Percentiles rank a stretch among this genome's conserved stretches.
phyloP scores from a whole-genome alignment of 495 filamentous ascomycete genomes.

The Penicillium argentinense region DNA sequence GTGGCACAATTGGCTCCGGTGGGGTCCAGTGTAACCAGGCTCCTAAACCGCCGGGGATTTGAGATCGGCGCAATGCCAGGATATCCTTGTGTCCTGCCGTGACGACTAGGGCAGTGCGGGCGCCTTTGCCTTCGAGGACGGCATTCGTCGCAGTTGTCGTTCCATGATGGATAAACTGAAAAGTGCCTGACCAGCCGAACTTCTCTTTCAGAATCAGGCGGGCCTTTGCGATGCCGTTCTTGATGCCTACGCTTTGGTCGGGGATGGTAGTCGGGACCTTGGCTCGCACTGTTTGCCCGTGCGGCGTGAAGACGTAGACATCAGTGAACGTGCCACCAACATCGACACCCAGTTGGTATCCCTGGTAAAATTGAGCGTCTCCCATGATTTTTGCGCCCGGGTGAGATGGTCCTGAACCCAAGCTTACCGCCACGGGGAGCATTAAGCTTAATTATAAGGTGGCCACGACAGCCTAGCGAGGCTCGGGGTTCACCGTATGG shows the following conservation, averaged over 20 bases:
- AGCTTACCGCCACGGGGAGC: too few species aligned
- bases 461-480: too few species aligned
- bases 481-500: too few species aligned
- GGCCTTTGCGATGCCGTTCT: slow-evolving; percentile 41
- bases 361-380: slow-evolving; percentile 1
- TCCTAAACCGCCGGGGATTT: slow-evolving; percentile 50
- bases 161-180: slow-evolving; percentile 41
- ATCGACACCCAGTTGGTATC: slow-evolving; percentile 41
- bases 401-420: too few species aligned
- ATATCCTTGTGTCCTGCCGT: slow-evolving; percentile 46
- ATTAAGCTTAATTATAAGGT: too few species aligned
- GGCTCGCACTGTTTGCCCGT: slow-evolving; percentile 39
- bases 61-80: slow-evolving; percentile 40
- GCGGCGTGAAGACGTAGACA: slow-evolving; percentile 44
- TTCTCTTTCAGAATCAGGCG: slow-evolving; percentile 27
- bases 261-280: slow-evolving; percentile 50
- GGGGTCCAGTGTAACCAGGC: slow-evolving; percentile 49
- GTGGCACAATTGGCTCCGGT: slow-evolving; percentile 48
- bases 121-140: slow-evolving; percentile 43
- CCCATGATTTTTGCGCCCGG: too few species aligned
- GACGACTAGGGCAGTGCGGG: slow-evolving; percentile 38
- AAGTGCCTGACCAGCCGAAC: slow-evolving; percentile 25
- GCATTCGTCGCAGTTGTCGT: slow-evolving; percentile 45
- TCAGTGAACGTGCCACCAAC: slow-evolving; percentile 54
- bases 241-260: slow-evolving; percentile 51